Evolutionary conservation across 1,139 yeast genomes (phyloP), one percentile per base, ranked within the genome.

Genomic region (Geotrichum europaeum): DNA sequence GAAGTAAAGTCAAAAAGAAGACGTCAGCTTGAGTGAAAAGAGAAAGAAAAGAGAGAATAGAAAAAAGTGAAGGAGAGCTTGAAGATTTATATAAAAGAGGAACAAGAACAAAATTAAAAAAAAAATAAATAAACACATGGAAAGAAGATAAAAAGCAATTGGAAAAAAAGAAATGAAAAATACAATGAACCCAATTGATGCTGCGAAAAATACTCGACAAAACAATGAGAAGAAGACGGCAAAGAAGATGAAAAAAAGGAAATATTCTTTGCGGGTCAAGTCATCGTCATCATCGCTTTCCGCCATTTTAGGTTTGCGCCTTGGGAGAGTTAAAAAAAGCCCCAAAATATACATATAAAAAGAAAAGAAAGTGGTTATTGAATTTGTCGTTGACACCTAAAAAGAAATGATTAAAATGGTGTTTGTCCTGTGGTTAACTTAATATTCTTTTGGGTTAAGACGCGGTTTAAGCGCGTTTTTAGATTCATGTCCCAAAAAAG

Each of bases 1-100:
- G 64, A 65, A 61, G 63, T 65, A 18, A 58, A 40, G 25, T 54
- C 63, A 30, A 60, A 63, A 24, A 66, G 66, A 9, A 40, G 18
- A 5, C 18, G 18, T n/a, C 10, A 40, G 20, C 47, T 40, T 40
- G 47, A 40, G n/a, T 4, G 20, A 65, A 2, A 7, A 7, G 32
- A 28, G 32, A 28, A 62, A 24, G 68, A 62, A 10, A 60, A 57
- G 30, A 62, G 6, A 13, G 43, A 43, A n/a, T 2, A 20, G 4
- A 25, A 53, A 10, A 20, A 53, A 53, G 15, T 60, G 61, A 12
- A 58, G 61, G 34, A 64, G 61, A 9, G 65, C 64, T 4, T 64
- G 64, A 20, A 49, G 52, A 51, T 22, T 53, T 62, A 49, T 49
- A 51, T 20, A 40, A 40, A 36, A 36, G 43, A 36, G 13, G n/a